phyloP scores from a whole-genome alignment of 2,329 filamentous ascomycete genomes.

The Sclerotinia sclerotiorum region DNA sequence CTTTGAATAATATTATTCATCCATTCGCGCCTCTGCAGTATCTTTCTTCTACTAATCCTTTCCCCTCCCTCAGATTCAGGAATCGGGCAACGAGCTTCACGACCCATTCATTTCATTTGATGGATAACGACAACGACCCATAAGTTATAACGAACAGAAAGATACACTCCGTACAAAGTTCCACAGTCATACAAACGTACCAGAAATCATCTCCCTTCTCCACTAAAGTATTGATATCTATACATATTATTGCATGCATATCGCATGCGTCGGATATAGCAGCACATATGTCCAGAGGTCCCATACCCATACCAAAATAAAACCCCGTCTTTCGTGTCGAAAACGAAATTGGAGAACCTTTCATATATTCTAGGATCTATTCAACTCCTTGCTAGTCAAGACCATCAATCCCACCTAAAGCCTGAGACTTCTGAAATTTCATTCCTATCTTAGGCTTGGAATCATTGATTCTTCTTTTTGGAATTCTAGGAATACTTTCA shows the following conservation, averaged over 20 bases:
- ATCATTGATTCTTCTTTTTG: constrained; percentile 11
- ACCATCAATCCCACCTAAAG: neutral
- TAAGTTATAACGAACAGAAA: neutral
- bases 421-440: neutral
- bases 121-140: constrained; percentile 17
- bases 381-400: neutral
- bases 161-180: neutral
- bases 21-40: neutral
- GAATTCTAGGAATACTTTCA: neutral
- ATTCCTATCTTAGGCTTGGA: neutral
- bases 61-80: neutral
- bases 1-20: neutral
- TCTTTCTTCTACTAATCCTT: neutral
- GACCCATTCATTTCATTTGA: neutral
- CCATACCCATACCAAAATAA: constrained; percentile 9
- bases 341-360: constrained; percentile 14
- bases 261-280: constrained; percentile 8
- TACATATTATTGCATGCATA: neutral
- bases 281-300: neutral
- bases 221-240: constrained; percentile 4
- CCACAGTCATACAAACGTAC: neutral
- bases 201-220: constrained; percentile 16
- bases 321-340: constrained; percentile 11
- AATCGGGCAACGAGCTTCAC: neutral
- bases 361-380: constrained; percentile 2